Percentiles rank a stretch among this genome's conserved stretches.
Evolutionary conservation across 106 monocot genomes (phyloP).

Genomic region (Triglochin maritima): DNA sequence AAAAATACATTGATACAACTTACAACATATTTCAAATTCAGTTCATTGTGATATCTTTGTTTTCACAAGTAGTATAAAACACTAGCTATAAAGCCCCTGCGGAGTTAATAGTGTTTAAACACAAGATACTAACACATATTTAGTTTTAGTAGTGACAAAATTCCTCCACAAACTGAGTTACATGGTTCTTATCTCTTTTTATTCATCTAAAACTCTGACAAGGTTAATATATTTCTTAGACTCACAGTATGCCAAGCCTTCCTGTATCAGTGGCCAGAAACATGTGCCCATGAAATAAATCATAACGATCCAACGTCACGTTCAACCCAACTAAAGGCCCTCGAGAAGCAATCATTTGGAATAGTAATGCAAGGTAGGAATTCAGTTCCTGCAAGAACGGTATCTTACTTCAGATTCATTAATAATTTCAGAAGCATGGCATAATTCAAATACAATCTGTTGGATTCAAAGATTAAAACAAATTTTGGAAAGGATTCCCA

Average conservation of each 20-base stretch:
- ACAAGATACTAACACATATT: too few species aligned
- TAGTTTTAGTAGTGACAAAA: too few species aligned
- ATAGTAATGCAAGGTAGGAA: conserved; percentile 72
- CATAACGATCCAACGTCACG: conserved; percentile 67
- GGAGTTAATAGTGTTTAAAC: too few species aligned
- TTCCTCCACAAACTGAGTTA: too few species aligned
- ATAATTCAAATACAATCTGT: neutral
- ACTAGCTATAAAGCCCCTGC: too few species aligned
- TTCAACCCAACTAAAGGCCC: conserved; percentile 70
- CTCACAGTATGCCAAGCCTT: conserved; percentile 93
- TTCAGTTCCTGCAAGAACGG: conserved; percentile 60
- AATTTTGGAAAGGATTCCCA: too few species aligned
- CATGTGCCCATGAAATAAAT: conserved; percentile 94
- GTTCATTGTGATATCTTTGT: too few species aligned
- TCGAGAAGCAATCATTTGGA: conserved; percentile 59
- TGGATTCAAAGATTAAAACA: too few species aligned
- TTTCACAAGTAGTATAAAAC: too few species aligned
- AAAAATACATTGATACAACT: too few species aligned
- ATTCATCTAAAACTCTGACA: neutral
- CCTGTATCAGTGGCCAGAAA: conserved; percentile 64
- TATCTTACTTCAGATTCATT: neutral
- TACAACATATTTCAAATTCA: too few species aligned
- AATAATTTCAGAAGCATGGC: neutral
- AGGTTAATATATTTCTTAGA: neutral
- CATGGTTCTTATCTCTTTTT: too few species aligned